Conservation (phyloP, 805 yeast genomes). For the Lipomyces kockii region DNA sequence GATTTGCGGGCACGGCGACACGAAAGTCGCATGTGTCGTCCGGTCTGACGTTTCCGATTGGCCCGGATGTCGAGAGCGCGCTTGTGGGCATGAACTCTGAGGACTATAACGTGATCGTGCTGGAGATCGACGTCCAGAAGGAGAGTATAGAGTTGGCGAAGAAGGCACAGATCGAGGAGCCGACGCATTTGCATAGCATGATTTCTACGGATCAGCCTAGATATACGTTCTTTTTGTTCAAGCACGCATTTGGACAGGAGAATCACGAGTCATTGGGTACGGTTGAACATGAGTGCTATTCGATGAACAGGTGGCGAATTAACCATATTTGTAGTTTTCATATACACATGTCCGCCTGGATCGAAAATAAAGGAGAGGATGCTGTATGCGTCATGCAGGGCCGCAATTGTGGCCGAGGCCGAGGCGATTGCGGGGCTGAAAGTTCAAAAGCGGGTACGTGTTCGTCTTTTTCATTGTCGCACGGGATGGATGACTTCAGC, state of each 20-base stretch:
- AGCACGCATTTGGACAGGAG: conserved; percentile 43
- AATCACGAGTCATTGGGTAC: conserved; percentile 42
- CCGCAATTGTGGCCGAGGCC: conserved; percentile 42
- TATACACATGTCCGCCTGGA: conserved; percentile 88
- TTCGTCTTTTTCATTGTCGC: conserved; percentile 4
- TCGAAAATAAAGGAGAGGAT: conserved; percentile 88
- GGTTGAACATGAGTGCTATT: not conserved
- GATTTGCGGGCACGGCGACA: conserved; percentile 29
- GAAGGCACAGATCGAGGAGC: conserved; percentile 37
- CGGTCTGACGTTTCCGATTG: conserved; percentile 38
- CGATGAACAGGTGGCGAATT: not conserved
- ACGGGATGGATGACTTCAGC: not conserved
- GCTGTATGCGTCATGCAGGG: conserved; percentile 82
- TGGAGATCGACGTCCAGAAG: conserved; percentile 54
- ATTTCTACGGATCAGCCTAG: conserved; percentile 57
- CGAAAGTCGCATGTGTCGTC: conserved; percentile 33
- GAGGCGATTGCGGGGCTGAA: conserved; percentile 31
- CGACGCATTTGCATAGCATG: conserved; percentile 43
- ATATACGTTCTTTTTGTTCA: conserved; percentile 56
- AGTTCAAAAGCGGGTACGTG: conserved; percentile 38
- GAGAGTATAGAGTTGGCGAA: conserved; percentile 56
- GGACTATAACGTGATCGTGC: conserved; percentile 49
- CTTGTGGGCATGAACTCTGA: conserved; percentile 42
- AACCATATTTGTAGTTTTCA: conserved; percentile 52
- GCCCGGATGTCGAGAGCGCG: conserved; percentile 44